Conservation (phyloP, 148 eudicot genomes). For the Persicaria tinctoria region DNA sequence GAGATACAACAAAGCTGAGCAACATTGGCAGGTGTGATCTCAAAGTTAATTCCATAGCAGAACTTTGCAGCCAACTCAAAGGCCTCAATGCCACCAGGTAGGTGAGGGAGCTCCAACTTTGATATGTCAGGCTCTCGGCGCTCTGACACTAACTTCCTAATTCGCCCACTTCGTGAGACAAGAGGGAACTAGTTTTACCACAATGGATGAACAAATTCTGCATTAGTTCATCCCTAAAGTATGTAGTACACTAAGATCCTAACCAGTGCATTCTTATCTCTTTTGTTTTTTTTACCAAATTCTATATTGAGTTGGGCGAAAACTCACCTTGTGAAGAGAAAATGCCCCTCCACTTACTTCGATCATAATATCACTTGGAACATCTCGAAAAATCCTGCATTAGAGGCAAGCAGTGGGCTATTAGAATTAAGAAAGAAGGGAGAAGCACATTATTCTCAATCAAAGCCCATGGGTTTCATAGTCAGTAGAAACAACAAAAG, state of each 20-base stretch:
- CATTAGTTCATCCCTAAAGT: not conserved
- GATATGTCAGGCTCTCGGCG: constrained; percentile 49
- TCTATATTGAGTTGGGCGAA: not conserved
- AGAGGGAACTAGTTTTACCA: constrained; percentile 65
- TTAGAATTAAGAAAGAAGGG: not conserved
- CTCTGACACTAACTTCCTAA: constrained; percentile 67
- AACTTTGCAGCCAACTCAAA: constrained; percentile 90
- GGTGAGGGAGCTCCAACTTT: constrained; percentile 47
- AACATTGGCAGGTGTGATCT: constrained; percentile 73
- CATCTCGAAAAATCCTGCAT: constrained; percentile 88
- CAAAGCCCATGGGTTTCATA: not conserved
- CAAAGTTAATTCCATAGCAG: constrained; percentile 87
- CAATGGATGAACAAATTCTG: not conserved
- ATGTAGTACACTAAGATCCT: too few relatives aligned
- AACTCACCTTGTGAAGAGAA: constrained; percentile 78
- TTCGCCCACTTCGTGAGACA: constrained; percentile 84
- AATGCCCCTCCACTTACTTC: constrained; percentile 68
- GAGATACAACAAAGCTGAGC: constrained; percentile 78
- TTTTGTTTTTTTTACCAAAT: not conserved
- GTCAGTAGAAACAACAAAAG: not conserved
- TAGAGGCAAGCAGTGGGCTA: not conserved
- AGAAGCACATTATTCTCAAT: not conserved
- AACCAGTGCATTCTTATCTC: not conserved
- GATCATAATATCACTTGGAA: constrained; percentile 84
- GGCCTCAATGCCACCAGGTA: constrained; percentile 78